phyloP scores from a whole-genome alignment of 2,329 filamentous ascomycete genomes.

The Aspergillus sp. region DNA sequence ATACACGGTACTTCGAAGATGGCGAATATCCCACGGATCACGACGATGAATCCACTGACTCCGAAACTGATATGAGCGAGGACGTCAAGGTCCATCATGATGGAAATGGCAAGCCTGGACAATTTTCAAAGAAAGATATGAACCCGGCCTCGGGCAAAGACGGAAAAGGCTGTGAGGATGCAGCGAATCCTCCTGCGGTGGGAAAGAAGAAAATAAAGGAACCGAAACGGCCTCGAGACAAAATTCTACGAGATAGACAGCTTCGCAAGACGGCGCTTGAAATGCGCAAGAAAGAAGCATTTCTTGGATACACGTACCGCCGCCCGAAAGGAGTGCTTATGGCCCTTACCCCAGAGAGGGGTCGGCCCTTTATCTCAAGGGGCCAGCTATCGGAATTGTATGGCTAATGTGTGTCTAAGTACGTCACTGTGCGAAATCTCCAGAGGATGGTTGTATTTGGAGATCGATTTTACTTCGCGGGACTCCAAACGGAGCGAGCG shows the following conservation, averaged over 20 bases:
- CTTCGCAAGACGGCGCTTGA: constrained; percentile 70
- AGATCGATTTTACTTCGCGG: not conserved
- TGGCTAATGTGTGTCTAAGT: constrained; percentile 7
- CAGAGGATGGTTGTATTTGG: not conserved
- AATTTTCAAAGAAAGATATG: constrained; percentile 19
- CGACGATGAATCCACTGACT: constrained; percentile 15
- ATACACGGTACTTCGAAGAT: constrained; percentile 91
- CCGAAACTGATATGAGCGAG: constrained; percentile 9
- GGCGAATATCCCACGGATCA: constrained; percentile 52
- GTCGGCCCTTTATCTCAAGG: constrained; percentile 25
- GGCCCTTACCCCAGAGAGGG: constrained; percentile 35
- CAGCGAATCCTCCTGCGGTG: constrained; percentile 27
- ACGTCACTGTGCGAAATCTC: not conserved
- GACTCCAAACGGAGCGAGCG: not conserved
- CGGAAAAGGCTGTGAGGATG: constrained; percentile 38
- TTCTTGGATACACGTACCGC: constrained; percentile 86
- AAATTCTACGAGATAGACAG: constrained; percentile 71
- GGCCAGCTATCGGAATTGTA: constrained; percentile 28
- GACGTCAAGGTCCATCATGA: constrained; percentile 5
- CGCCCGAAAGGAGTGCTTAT: constrained; percentile 39
- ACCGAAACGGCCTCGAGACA: constrained; percentile 79
- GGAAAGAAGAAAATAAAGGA: constrained; percentile 57
- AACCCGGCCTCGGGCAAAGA: constrained; percentile 14
- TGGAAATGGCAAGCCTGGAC: not conserved
- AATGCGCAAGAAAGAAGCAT: constrained; percentile 77